Evolutionary conservation across 176 grass and related monocot species (phyloP).

Genomic region (Oryza meridionalis): DNA sequence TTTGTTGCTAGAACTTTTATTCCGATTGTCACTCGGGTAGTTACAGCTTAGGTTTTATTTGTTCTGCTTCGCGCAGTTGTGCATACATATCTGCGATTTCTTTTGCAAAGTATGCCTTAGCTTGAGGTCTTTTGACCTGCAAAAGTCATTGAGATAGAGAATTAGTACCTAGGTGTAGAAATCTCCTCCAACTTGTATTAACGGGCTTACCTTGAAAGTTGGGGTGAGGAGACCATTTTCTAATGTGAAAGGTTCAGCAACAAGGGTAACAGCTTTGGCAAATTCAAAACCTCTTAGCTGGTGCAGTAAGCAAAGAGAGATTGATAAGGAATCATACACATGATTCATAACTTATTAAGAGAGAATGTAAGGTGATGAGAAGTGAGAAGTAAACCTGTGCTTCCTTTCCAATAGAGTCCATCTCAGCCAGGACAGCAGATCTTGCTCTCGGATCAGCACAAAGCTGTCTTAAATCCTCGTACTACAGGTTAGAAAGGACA

Average conservation of each 20-base stretch:
- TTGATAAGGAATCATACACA: not conserved
- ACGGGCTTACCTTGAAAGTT: constrained; percentile 75
- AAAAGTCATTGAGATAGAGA: not conserved
- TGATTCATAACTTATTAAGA: constrained; percentile 5
- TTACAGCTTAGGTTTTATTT: constrained; percentile 38
- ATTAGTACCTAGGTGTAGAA: not conserved
- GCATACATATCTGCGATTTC: constrained; percentile 83
- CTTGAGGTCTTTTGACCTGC: constrained; percentile 94
- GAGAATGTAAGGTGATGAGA: constrained; percentile 9
- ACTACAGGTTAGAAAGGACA: constrained; percentile 50
- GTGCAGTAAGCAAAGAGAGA: not conserved
- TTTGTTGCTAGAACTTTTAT: not conserved
- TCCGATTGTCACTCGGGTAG: not conserved
- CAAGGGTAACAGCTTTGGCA: constrained; percentile 75
- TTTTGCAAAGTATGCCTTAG: constrained; percentile 87
- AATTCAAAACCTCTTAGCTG: constrained; percentile 98
- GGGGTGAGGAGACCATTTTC: constrained; percentile 97
- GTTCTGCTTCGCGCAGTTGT: constrained; percentile 46
- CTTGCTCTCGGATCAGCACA: constrained; percentile 69
- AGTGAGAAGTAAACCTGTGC: constrained; percentile 63
- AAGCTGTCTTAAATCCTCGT: constrained; percentile 67
- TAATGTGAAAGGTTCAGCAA: constrained; percentile 86
- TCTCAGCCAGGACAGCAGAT: constrained; percentile 86
- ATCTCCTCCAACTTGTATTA: constrained; percentile 19
- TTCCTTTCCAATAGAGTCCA: constrained; percentile 86